Evolutionary conservation across 768 basidiomycete species (phyloP), one percentile per base, ranked within the genome.

Genomic region (Dentipellis sp.): DNA sequence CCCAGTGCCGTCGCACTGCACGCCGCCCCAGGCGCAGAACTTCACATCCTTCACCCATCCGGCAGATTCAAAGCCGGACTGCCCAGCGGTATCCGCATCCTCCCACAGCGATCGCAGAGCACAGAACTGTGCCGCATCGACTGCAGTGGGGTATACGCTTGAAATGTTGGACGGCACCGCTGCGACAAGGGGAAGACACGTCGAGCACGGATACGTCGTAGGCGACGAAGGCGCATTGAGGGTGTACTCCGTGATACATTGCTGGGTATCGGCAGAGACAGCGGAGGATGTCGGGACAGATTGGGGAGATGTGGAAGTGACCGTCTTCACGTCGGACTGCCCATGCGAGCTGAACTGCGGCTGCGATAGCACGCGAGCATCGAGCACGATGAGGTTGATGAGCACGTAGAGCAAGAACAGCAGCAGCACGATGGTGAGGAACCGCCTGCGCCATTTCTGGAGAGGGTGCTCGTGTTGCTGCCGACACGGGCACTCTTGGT

Each of bases 11-110:
- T 74, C 71, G 58, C 78, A 80, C 29, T 59, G 62, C 3, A 80
- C 72, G 2, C 79, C 79, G 7, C 59, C 66, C 78, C 78, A 80
- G 1, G 70, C 65, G 59, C 78, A 79, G 58, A 75, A 76, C 50
- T 69, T 67, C 39, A 71, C 60, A 51, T 78, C 73, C 58, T 74
- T 71, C 49, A 71, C 68, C 78, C 78, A 80, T 6, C 72, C 72
- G 1, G 70, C 71, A 19, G 71, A 72, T 50, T 70, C 67, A 9
- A 80, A 68, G 0, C 63, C 66, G 1, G 68, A 61, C 62, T 76
- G 76, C 1, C 73, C 75, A 52, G 67, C 63, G 14, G 65, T 58
- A 14, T 68, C 63, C 10, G 75, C 64, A 2, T 67, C 69, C 51
- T 74, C 72, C 59, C 73, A 78, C 58, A 80, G 61, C 10, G 74